phyloP scores from a whole-genome alignment of 177 flowering plant genomes.

The Vitis hybrid region DNA sequence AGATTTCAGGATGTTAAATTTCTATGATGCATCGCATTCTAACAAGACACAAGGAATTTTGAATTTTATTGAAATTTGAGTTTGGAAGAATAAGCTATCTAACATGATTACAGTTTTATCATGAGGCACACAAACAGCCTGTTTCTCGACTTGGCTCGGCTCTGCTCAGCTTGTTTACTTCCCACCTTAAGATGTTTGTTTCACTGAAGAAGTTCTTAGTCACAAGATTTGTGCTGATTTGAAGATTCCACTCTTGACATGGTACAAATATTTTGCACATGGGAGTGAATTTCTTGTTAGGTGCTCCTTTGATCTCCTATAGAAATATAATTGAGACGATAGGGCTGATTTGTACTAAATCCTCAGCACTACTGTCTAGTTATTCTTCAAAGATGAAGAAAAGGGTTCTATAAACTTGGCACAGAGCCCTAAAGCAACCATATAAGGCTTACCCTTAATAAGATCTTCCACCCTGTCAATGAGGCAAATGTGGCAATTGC shows the following conservation, averaged over 20 bases:
- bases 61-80: neutral
- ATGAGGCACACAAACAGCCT: neutral
- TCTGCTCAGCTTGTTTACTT: conserved; percentile 1
- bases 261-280: neutral
- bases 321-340: conserved; percentile 15
- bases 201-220: neutral
- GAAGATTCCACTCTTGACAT: conserved; percentile 12
- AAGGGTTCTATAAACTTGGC: conserved; percentile 6
- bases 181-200: conserved; percentile 3
- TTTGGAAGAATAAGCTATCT: neutral
- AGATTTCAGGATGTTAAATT: no score
- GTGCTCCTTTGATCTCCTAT: conserved; percentile 9
- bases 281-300: neutral
- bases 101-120: neutral
- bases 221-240: conserved; percentile 10
- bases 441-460: neutral
- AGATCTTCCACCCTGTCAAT: neutral
- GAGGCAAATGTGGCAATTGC: neutral
- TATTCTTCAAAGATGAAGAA: conserved; percentile 6
- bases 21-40: neutral
- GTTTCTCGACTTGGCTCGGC: neutral
- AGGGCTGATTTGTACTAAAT: conserved; percentile 11
- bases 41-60: neutral
- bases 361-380: conserved; percentile 8
- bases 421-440: conserved; percentile 7